phyloP scores from a whole-genome alignment of 2,329 filamentous ascomycete genomes.

The Fusarium torulosum region DNA sequence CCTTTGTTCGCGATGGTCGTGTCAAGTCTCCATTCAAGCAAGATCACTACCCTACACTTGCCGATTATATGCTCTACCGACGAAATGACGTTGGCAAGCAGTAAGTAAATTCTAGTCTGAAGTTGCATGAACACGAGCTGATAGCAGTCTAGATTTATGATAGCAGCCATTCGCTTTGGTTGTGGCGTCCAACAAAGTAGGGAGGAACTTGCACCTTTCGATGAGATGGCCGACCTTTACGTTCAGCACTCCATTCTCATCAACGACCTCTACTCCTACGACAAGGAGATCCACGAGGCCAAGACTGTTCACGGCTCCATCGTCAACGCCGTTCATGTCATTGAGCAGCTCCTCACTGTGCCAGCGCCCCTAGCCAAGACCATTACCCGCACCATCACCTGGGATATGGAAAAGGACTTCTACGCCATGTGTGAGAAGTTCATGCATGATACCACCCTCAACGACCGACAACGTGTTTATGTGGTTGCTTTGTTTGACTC shows the following conservation, averaged over 20 bases:
- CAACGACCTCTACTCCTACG: conserved; percentile 30
- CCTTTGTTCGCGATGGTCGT: conserved; percentile 21
- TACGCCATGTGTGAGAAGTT: conserved; percentile 16
- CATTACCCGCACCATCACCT: conserved; percentile 3
- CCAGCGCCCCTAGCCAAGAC: conserved; percentile 11
- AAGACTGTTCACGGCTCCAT: conserved; percentile 7
- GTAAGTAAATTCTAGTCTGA: background rate
- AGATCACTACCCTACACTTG: conserved; percentile 9
- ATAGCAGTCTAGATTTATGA: conserved; percentile 6
- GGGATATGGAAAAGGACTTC: conserved; percentile 28
- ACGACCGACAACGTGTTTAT: conserved; percentile 4
- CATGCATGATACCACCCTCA: background rate
- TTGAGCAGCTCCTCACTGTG: conserved; percentile 10
- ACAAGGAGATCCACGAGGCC: conserved; percentile 26
- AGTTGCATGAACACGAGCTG: rapidly evolving
- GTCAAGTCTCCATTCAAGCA: conserved; percentile 26
- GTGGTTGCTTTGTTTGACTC: conserved; percentile 14
- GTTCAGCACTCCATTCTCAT: conserved; percentile 13
- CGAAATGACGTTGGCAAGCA: conserved; percentile 18
- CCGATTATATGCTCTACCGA: conserved; percentile 19
- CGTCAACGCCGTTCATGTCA: conserved; percentile 21
- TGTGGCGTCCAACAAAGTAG: conserved; percentile 5
- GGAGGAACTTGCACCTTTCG: conserved; percentile 12
- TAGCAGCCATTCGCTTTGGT: conserved; percentile 27
- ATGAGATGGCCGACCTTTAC: conserved; percentile 19